phyloP scores from a whole-genome alignment of 2,329 filamentous ascomycete genomes.

The Alternaria angustiovoidea region DNA sequence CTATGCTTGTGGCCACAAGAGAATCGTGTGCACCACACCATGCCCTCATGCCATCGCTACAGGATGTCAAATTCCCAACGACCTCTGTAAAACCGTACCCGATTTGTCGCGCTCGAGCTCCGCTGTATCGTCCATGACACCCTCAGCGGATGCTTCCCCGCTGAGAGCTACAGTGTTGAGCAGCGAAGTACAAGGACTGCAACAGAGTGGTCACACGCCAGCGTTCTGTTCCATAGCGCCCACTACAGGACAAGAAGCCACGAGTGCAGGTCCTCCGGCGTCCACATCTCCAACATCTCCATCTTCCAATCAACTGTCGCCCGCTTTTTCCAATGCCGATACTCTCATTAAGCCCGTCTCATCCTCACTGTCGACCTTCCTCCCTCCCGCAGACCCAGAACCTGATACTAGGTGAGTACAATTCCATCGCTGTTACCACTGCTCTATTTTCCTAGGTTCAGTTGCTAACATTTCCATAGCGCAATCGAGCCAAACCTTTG shows the following conservation, averaged over 20 bases:
- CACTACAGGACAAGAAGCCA: background rate
- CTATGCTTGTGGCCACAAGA: slow-evolving; percentile 37
- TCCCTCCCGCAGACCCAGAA: background rate
- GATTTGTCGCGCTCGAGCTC: slow-evolving; percentile 18
- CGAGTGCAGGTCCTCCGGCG: background rate
- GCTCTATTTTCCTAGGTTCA: background rate
- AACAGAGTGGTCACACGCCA: background rate
- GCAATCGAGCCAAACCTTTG: slow-evolving; percentile 25
- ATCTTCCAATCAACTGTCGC: background rate
- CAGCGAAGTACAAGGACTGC: background rate
- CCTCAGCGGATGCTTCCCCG: background rate
- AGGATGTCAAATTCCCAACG: background rate
- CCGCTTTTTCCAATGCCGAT: slow-evolving; percentile 7
- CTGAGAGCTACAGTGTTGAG: background rate
- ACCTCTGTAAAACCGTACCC: background rate
- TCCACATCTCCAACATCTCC: background rate
- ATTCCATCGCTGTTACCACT: background rate
- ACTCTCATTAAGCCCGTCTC: slow-evolving; percentile 1
- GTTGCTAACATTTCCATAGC: background rate
- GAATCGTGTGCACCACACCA: slow-evolving; percentile 37
- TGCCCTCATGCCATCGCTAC: slow-evolving; percentile 28
- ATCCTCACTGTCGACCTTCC: background rate
- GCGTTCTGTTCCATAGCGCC: slow-evolving; percentile 16
- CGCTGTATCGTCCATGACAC: slow-evolving; percentile 11
- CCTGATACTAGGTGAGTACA: background rate